Evolutionary conservation across 208 protist species (phyloP), one percentile per base, ranked within the genome.

Genomic region (Herpetomonas tarakana): DNA sequence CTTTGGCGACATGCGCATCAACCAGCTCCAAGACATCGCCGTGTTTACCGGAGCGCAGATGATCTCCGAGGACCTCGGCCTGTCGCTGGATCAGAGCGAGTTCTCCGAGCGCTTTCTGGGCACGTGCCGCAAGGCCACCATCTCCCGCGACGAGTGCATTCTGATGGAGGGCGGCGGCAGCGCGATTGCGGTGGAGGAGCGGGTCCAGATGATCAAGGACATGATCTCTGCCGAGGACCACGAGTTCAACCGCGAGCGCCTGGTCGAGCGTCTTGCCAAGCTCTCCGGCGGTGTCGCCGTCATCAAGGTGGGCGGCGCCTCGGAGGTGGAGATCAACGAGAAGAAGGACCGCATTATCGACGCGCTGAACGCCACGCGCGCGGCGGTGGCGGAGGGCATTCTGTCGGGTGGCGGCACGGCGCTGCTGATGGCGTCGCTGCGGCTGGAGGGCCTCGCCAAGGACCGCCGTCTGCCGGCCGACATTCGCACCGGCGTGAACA

Each of bases 261-360:
- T 99, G 1, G 81, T 98, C 51, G 97, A 99, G 81, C 93, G 98
- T 27, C 83, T 96, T 3, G 85, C 87, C 29, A 93, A 94, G 67
- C 65, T 96, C 3, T 85, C 75, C 9, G 86, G 86, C 41, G 83
- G 86, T 50, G 96, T 99, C 31, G 97, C 96, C 7, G 93, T 99
- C 11, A 92, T 99, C 62, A 97, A 98, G 65, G 93, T 99, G 28
- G 98, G 98, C 31, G 98, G 98, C 41, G 92, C 95, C 18, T 98
- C 93, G 7, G 98, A 99, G 74, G 97, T 99, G 30, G 98, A 99
- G 86, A 98, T 99, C 7, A 92, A 87, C 69, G 99, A 99, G 80
- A 99, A 98, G 82, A 99, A 99, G 83, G 98, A 99, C 74, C 90
- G 98, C 62, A 95, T 99, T 44, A 94, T 96, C 19, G 99, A 99